Base-by-base conservation (phyloP, 2,329 filamentous ascomycete species). In the Helminthosporium solani region DNA sequence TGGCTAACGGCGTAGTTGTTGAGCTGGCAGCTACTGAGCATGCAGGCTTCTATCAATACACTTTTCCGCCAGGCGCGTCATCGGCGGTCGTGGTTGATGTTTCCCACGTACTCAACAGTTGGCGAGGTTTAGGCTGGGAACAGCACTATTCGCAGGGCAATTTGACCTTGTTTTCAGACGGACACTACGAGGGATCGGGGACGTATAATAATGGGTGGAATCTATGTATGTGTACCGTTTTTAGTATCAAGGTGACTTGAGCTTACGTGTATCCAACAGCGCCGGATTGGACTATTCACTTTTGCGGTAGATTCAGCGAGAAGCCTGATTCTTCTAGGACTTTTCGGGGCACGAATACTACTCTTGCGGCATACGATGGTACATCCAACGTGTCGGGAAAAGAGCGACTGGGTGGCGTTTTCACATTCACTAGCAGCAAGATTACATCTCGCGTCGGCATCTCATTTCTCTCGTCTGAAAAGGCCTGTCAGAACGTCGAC, bases 141-240 rank as follows among this genome's bases (percentile, higher is more conserved):
- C 84, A 87, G 62, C 73, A 75, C 28, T 87, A 85, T 57, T 72
- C 80, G 5, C 78, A 78, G n/a, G 84, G 84, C 0, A 75, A 75
- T 35, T 79, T 87, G 23, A 70, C 69, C 1, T 71, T 84, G 2
- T 66, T 70, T n/a, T 56, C 63, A 0, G 75, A 80, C 33, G 73
- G 75, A 0, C 76, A 75, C 44, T 87, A 86, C 54, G 76, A 78
- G 36, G 84, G 83, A 0, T 75, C 71, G 30, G 83, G 84, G 0
- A 78, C 77, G 0, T 87, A 86, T 60, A 77, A 86, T 42, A 84
- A 85, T 60, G 82, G 84, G 12, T 86, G 83, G 83, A 87, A 86
- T 47, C 71, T 78, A 0, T 59, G 60, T 62, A 50, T 48, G 57
- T 52, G 7, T n/a, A n/a, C n/a, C n/a, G 9, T 19, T 23, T 33